These are phyloP conservation scores for Tothia fuscella DNA, from an alignment of 2,329 filamentous ascomycete genomes.

Conservation along the genomic window DNA sequence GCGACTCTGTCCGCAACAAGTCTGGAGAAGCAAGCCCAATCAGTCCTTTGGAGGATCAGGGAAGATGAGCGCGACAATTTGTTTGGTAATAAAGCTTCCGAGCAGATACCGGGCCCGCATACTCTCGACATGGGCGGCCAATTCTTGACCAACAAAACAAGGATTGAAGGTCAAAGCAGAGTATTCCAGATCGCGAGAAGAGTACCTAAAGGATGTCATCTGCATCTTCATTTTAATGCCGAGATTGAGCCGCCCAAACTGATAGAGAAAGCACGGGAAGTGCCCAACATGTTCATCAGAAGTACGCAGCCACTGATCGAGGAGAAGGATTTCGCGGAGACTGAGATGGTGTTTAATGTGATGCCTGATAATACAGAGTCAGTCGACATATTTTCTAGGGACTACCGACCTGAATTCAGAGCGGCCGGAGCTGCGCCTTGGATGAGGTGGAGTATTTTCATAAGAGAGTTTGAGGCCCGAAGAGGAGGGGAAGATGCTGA, in stretches of 20 bases:
- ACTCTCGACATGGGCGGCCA: conserved; percentile 36
- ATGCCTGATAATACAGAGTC: conserved; percentile 19
- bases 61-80: conserved; percentile 29
- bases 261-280: conserved; percentile 40
- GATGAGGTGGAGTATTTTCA: conserved; percentile 38
- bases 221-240: conserved; percentile 72
- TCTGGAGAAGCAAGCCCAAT: conserved; percentile 17
- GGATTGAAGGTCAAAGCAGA: conserved; percentile 38
- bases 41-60: conserved; percentile 26
- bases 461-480: conserved; percentile 25
- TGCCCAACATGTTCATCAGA: conserved; percentile 57
- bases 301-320: conserved; percentile 41
- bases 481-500: conserved; percentile 19
- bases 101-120: conserved; percentile 26
- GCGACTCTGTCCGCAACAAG: not conserved
- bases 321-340: conserved; percentile 34
- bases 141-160: conserved; percentile 32
- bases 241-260: conserved; percentile 51
- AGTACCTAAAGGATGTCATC: conserved; percentile 60
- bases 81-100: conserved; percentile 32
- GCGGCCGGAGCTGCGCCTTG: conserved; percentile 19
- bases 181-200: conserved; percentile 44
- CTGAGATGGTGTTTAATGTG: conserved; percentile 53
- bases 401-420: conserved; percentile 31
- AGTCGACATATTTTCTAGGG: conserved; percentile 35